Conservation (phyloP, 169 alveolate genomes). For the Cryptosporidium muris region DNA sequence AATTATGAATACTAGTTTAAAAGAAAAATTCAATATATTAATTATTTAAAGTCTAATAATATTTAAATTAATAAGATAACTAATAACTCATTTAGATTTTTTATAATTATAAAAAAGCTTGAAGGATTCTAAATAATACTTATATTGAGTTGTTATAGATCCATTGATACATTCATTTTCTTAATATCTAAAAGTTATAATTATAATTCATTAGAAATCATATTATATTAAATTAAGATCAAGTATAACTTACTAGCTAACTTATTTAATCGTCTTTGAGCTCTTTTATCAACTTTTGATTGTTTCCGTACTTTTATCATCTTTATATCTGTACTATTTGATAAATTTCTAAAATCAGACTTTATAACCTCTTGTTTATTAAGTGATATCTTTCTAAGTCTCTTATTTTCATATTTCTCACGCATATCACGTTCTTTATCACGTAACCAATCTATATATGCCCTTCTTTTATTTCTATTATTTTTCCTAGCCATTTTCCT, state of each 20-base stretch:
- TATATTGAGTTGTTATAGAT: not conserved
- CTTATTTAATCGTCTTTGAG: conserved; percentile 25
- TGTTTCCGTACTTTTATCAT: conserved; percentile 35
- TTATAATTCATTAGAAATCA: not conserved
- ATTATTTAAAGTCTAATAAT: too few relatives aligned
- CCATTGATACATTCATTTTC: conserved; percentile 12
- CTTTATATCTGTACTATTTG: conserved; percentile 11
- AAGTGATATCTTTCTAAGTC: not conserved
- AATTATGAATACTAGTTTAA: too few relatives aligned
- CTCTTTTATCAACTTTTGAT: conserved; percentile 37
- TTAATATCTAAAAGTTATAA: conserved; percentile 6
- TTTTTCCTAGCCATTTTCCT: conserved; percentile 48
- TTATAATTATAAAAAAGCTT: too few relatives aligned
- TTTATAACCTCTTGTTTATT: not conserved
- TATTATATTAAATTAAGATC: too few relatives aligned
- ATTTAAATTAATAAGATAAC: too few relatives aligned
- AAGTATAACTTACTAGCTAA: conserved; percentile 33
- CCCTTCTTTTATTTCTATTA: conserved; percentile 20
- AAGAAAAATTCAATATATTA: too few relatives aligned
- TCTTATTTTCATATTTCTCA: not conserved
- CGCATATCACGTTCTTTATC: conserved; percentile 18
- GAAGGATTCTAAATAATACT: too few relatives aligned
- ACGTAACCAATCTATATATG: conserved; percentile 37
- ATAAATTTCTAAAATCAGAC: not conserved
- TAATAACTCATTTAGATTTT: too few relatives aligned